A percentile compares a stretch with the other conserved stretches of the same genome.
These are phyloP conservation scores for Extremus antarcticus DNA, from an alignment of 495 filamentous ascomycete species.

Conservation along the genomic window DNA sequence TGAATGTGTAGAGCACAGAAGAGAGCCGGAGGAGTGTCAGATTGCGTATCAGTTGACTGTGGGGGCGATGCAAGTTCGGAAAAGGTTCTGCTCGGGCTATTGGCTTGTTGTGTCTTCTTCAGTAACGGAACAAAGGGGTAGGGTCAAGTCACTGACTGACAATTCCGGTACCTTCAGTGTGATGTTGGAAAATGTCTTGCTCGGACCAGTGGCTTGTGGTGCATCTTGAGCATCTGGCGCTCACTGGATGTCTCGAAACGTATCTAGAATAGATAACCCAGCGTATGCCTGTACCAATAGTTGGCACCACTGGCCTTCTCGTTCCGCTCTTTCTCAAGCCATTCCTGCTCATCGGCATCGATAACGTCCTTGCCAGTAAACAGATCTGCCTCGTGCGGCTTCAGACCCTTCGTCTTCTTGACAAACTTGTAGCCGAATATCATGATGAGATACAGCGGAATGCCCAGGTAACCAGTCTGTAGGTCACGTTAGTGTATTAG, in stretches of 20 bases:
- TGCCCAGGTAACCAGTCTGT: conserved; percentile 64
- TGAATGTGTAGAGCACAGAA: conserved; percentile 8
- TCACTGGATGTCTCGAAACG: too few relatives aligned
- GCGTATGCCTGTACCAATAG: conserved; percentile 52
- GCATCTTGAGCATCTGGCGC: too few relatives aligned
- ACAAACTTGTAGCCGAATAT: conserved; percentile 47
- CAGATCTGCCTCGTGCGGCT: conserved; percentile 2
- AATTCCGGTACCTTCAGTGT: too few relatives aligned
- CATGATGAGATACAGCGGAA: conserved; percentile 51
- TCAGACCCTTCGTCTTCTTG: conserved; percentile 31
- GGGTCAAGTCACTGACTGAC: too few relatives aligned
- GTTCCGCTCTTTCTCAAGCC: conserved; percentile 44
- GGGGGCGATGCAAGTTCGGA: too few relatives aligned
- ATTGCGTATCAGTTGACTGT: too few relatives aligned
- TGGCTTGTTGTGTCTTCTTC: too few relatives aligned
- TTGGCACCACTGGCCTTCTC: conserved; percentile 30
- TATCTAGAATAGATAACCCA: conserved; percentile 56
- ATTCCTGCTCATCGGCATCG: conserved; percentile 46
- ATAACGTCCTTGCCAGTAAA: conserved; percentile 11
- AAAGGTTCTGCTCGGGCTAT: too few relatives aligned
- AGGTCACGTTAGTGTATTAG: conserved; percentile 36
- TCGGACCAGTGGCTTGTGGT: too few relatives aligned
- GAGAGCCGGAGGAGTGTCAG: background rate
- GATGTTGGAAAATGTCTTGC: too few relatives aligned
- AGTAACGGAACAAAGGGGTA: too few relatives aligned